Evolutionary conservation across 2,329 filamentous ascomycete species (phyloP), one percentile per base, ranked within the genome.

Genomic region (Colletotrichum sp.): DNA sequence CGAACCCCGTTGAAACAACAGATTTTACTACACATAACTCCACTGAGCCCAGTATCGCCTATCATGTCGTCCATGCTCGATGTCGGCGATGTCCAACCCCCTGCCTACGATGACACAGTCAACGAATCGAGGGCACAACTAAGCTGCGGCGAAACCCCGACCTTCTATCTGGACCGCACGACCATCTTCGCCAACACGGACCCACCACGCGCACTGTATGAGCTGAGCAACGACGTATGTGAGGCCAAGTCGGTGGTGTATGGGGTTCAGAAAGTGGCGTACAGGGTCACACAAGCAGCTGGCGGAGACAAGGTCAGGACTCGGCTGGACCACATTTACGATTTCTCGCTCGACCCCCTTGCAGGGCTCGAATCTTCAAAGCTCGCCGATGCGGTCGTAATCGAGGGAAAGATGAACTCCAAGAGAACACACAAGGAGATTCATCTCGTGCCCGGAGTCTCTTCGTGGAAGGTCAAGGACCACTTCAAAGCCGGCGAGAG

Each of bases 291-390:
- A 1, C 71, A 77, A 9, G 39, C 73, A 3, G 49, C 76, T 3
- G 62, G 77, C 10, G 76, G 77, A 8, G 75, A 78, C 4, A 77
- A 65, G 5, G 32, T 81, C 6, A 78, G 76, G 16, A 78, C 77
- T 6, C 77, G 79, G 3, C 76, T 78, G 6, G 80, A 82, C 16
- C 82, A 83, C 65, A 83, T 83, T 13, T 83, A 83, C 55, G 80
- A 82, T 60, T 78, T 83, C 55, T 73, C 79, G 6, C 71, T 74
- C 1, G 80, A 79, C 32, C 64, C 70, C 0, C n/a, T 60, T 1
- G 36, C 30, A 24, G 57, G 55, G 8, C 5, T 72, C 6, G 68
- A 72, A 8, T 66, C 24, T 8, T 44, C 24, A 32, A 68, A 34
- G 24, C 8, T 55, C 39, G 26, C 15, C n/a, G 44, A 76, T 8